These are phyloP conservation scores for Pestalotiopsis sp. DNA, from an alignment of 2,329 filamentous ascomycete genomes.

Conservation along the genomic window DNA sequence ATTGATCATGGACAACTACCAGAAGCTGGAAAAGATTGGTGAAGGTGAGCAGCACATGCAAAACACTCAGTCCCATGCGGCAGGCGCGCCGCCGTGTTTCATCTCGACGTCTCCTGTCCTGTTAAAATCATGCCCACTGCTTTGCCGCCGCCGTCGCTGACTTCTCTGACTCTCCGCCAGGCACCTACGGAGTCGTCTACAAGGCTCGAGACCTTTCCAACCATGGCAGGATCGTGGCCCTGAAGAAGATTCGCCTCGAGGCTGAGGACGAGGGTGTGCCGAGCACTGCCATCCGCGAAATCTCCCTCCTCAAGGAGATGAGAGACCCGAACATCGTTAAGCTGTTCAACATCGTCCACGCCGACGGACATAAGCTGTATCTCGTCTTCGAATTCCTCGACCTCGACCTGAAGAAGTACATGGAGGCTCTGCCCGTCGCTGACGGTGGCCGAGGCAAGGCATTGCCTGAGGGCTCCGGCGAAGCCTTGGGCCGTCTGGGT, in stretches of 20 bases:
- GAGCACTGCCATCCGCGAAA: constrained; percentile 90
- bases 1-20: constrained; percentile 83
- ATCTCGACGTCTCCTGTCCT: not conserved
- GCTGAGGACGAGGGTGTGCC: constrained; percentile 94
- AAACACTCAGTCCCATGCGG: not conserved
- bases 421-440: constrained; percentile 84
- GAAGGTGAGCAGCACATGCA: constrained; percentile 64
- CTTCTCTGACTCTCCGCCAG: constrained; percentile 44
- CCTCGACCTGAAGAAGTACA: constrained; percentile 92
- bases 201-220: constrained; percentile 86
- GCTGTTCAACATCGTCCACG: constrained; percentile 89
- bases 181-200: constrained; percentile 94
- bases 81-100: not conserved
- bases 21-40: constrained; percentile 95
- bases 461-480: constrained; percentile 74
- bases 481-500: constrained; percentile 67
- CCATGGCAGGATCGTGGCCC: constrained; percentile 81
- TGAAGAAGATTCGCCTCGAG: constrained; percentile 95
- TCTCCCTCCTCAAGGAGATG: constrained; percentile 94
- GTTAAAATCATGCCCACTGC: not conserved
- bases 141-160: constrained; percentile 5
- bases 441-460: constrained; percentile 86
- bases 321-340: constrained; percentile 87
- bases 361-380: constrained; percentile 93
- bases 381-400: constrained; percentile 92